phyloP scores from a whole-genome alignment of 345 rosid species.

The Sisymbrium altissimum region DNA sequence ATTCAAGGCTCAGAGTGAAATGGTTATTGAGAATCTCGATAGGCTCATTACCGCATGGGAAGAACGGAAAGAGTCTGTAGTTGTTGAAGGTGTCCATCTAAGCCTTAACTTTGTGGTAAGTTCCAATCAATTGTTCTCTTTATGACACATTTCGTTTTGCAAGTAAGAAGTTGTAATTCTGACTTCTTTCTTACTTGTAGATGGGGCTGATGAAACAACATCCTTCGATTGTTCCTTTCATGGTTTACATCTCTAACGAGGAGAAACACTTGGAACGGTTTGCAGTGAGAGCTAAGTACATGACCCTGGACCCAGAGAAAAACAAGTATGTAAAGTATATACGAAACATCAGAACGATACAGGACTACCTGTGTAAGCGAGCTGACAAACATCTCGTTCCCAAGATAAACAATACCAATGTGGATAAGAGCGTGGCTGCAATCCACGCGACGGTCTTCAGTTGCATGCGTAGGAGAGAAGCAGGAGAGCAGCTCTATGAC shows the following conservation, averaged over 20 bases:
- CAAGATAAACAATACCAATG: conserved; percentile 94
- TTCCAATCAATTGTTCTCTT: background rate
- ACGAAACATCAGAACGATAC: conserved; percentile 89
- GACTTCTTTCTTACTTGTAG: conserved; percentile 37
- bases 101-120: conserved; percentile 99
- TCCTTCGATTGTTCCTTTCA: conserved; percentile 95
- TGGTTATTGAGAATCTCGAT: conserved; percentile 99
- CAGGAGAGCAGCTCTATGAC: conserved; percentile 86
- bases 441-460: conserved; percentile 97
- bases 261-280: conserved; percentile 97
- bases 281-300: conserved; percentile 99
- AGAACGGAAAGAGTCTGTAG: conserved; percentile 92
- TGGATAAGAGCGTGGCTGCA: conserved; percentile 93
- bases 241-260: conserved; percentile 93
- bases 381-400: conserved; percentile 99
- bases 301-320: conserved; percentile 95
- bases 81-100: conserved; percentile 97
- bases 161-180: background rate
- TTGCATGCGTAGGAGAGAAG: conserved; percentile 86
- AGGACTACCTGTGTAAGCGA: conserved; percentile 85
- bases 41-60: conserved; percentile 97
- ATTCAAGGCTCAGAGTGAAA: conserved; percentile 96
- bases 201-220: conserved; percentile 99
- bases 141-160: background rate
- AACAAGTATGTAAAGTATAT: conserved; percentile 96